phyloP scores from a whole-genome alignment of 345 rosid species.

The Camelina neglecta region DNA sequence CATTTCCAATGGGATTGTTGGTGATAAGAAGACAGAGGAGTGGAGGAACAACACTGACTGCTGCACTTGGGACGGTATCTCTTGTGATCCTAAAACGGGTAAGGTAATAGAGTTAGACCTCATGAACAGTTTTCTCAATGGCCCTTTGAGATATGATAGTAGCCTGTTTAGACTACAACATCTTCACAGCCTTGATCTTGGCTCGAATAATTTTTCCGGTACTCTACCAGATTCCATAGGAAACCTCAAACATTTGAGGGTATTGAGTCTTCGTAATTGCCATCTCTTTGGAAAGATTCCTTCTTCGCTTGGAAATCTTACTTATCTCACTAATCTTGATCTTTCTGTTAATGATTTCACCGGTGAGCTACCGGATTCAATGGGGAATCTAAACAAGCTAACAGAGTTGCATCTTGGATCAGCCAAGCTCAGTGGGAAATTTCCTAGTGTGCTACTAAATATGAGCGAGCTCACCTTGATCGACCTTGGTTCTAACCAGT shows the following conservation, averaged over 20 bases:
- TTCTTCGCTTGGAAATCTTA: conserved; percentile 36
- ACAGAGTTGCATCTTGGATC: not conserved
- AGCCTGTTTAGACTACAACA: conserved; percentile 12
- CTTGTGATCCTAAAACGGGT: conserved; percentile 29
- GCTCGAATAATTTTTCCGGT: conserved; percentile 29
- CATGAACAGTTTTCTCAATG: conserved; percentile 6
- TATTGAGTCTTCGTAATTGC: not conserved
- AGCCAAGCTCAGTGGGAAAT: not conserved
- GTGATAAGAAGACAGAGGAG: conserved; percentile 1
- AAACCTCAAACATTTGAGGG: conserved; percentile 6
- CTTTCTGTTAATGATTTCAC: conserved; percentile 43
- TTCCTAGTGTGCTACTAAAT: conserved; percentile 27
- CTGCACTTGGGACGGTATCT: conserved; percentile 36
- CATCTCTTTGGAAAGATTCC: conserved; percentile 42
- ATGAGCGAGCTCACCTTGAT: conserved; percentile 3
- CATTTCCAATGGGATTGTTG: not conserved
- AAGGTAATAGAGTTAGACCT: conserved; percentile 24
- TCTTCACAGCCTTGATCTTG: conserved; percentile 19
- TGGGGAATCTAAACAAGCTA: not conserved
- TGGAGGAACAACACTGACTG: conserved; percentile 32
- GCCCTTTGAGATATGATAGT: conserved; percentile 11
- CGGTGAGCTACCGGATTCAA: conserved; percentile 38
- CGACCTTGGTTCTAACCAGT: conserved; percentile 9
- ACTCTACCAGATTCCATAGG: conserved; percentile 38
- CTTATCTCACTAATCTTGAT: conserved; percentile 29